These are phyloP conservation scores for Trichocomaceae sp. DNA, from an alignment of 2,329 filamentous ascomycete genomes.

Conservation along the genomic window DNA sequence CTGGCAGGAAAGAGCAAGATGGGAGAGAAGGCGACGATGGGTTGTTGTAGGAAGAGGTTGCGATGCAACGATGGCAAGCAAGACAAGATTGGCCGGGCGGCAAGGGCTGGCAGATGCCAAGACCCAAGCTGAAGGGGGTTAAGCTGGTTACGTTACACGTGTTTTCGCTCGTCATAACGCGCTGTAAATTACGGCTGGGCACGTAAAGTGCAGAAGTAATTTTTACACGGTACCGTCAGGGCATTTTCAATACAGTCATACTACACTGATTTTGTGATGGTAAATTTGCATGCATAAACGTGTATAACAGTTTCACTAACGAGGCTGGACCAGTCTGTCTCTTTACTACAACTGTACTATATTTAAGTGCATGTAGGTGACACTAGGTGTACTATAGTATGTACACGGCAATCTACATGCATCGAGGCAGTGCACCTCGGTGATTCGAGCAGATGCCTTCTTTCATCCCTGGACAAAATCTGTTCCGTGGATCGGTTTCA, in stretches of 20 bases:
- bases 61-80: slow-evolving; percentile 14
- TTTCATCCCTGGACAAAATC: no score
- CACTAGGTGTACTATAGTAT: no score
- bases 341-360: no score
- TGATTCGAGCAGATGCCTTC: not conserved
- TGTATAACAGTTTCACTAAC: no score
- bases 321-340: no score
- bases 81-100: slow-evolving; percentile 15
- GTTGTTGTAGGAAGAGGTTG: not conserved
- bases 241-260: no score
- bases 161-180: not conserved
- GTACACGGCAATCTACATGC: no score
- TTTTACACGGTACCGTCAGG: no score
- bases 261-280: no score
- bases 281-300: no score
- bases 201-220: no score
- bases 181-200: not conserved
- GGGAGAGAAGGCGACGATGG: slow-evolving; percentile 19
- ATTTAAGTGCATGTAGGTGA: no score
- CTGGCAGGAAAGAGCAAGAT: slow-evolving; percentile 15
- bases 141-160: not conserved
- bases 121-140: slow-evolving; percentile 14
- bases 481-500: not conserved
- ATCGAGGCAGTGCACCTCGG: not conserved
- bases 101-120: slow-evolving; percentile 18